Conservation (phyloP, 164 flowering plant species). For the Annona squamosa region DNA sequence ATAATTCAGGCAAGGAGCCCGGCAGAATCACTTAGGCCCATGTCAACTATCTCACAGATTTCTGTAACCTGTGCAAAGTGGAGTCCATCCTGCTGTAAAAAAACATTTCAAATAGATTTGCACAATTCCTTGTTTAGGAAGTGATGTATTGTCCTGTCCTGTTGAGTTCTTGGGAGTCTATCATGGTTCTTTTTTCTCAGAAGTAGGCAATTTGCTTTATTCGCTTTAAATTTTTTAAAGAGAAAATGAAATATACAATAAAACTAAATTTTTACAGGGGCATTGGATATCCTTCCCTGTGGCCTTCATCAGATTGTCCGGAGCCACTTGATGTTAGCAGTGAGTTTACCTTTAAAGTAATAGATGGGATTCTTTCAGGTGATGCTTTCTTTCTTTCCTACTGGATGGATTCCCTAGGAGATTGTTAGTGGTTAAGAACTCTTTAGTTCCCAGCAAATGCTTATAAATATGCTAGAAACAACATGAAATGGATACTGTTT, state of each 20-base stretch:
- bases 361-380: constrained; percentile 92
- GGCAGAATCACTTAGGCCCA: background rate
- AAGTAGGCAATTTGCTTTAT: background rate
- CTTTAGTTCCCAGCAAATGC: too few species aligned
- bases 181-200: too few species aligned
- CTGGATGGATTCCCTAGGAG: too few species aligned
- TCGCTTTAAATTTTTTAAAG: background rate
- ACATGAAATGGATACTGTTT: background rate
- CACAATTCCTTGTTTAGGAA: too few species aligned
- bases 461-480: too few species aligned
- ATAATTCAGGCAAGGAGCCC: background rate
- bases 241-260: background rate
- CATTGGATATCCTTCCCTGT: constrained; percentile 68
- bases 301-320: constrained; percentile 71
- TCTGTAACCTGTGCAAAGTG: background rate
- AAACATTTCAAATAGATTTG: too few species aligned
- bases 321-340: constrained; percentile 94
- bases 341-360: constrained; percentile 77
- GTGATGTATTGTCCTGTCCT: too few species aligned
- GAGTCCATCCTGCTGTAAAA: background rate
- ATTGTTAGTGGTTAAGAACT: too few species aligned
- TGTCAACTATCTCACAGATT: background rate
- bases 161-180: too few species aligned
- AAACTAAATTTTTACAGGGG: constrained; percentile 48
- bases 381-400: background rate